Conservation (phyloP, 768 basidiomycete species). For the Ephemerocybe angulata region DNA sequence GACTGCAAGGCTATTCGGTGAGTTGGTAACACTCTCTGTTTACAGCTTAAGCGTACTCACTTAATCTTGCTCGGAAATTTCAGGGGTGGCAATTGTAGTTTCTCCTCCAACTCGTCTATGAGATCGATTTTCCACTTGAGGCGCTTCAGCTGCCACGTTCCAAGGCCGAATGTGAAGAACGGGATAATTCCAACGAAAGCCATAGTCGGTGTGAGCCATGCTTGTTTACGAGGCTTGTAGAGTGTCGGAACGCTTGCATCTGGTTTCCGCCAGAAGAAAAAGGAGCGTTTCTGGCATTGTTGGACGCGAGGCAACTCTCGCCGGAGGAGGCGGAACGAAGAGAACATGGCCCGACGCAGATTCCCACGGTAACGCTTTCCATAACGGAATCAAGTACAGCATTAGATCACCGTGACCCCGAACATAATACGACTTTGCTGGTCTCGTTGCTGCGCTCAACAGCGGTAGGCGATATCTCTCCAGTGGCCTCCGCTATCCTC, state of each 20-base stretch:
- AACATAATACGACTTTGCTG: too few relatives aligned
- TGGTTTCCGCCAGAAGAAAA: slow-evolving; percentile 12
- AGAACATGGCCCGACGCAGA: neutral
- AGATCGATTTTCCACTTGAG: slow-evolving; percentile 93
- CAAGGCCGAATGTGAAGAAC: slow-evolving; percentile 83
- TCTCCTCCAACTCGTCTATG: slow-evolving; percentile 91
- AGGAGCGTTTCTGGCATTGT: slow-evolving; percentile 8
- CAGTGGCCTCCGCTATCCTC: slow-evolving; percentile 5
- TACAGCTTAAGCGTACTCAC: slow-evolving; percentile 44
- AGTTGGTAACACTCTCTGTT: slow-evolving; percentile 14
- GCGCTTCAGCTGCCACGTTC: slow-evolving; percentile 91
- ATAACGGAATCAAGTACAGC: neutral
- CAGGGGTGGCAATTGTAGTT: slow-evolving; percentile 76
- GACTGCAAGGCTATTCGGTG: slow-evolving; percentile 48
- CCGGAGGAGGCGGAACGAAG: slow-evolving; percentile 8
- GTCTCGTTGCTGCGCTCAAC: too few relatives aligned
- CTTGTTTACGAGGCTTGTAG: slow-evolving; percentile 57
- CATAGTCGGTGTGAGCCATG: slow-evolving; percentile 68
- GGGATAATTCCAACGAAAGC: slow-evolving; percentile 81
- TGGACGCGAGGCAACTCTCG: slow-evolving; percentile 6
- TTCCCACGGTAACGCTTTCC: slow-evolving; percentile 5
- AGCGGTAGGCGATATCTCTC: neutral
- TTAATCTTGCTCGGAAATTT: slow-evolving; percentile 81
- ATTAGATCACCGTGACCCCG: too few relatives aligned
- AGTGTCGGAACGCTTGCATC: slow-evolving; percentile 37